Conservation (phyloP, 139 green algal species). For the Trebouxia sp. region DNA sequence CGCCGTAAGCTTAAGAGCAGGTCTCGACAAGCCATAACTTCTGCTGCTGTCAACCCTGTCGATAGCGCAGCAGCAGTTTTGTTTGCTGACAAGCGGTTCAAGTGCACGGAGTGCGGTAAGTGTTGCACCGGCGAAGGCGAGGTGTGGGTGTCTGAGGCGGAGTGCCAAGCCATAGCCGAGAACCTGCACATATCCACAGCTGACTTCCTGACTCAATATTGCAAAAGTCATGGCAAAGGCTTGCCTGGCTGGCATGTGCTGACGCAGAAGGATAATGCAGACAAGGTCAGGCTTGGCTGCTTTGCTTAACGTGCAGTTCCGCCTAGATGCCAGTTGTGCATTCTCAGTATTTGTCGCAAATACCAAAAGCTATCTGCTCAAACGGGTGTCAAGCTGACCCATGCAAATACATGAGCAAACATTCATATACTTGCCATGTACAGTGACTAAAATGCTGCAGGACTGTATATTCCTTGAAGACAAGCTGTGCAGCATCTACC, state of each 20-base stretch:
- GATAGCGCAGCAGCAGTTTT: not conserved
- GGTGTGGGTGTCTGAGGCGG: slow-evolving; percentile 45
- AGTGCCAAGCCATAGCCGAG: slow-evolving; percentile 41
- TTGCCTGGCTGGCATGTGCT: slow-evolving; percentile 40
- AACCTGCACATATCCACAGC: slow-evolving; percentile 31
- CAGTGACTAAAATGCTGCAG: not conserved
- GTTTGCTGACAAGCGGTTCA: slow-evolving; percentile 42
- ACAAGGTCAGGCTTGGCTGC: not conserved
- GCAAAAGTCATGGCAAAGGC: slow-evolving; percentile 42
- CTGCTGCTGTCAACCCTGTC: not conserved
- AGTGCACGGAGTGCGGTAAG: slow-evolving; percentile 63
- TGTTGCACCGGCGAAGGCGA: slow-evolving; percentile 61
- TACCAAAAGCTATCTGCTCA: too few relatives aligned
- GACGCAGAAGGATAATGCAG: not conserved
- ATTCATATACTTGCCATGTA: too few relatives aligned
- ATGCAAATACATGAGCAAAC: too few relatives aligned
- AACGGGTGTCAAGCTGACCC: not conserved
- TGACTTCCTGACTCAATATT: slow-evolving; percentile 39
- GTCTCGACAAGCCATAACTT: too few relatives aligned
- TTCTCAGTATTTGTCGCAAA: not conserved
- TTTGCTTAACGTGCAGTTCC: not conserved
- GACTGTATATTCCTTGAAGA: slow-evolving; percentile 58
- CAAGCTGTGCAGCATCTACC: slow-evolving; percentile 52
- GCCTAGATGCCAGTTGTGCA: not conserved
- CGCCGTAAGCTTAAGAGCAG: too few relatives aligned